phyloP scores from a whole-genome alignment of 768 basidiomycete genomes.

The Heimioporus sp. region DNA sequence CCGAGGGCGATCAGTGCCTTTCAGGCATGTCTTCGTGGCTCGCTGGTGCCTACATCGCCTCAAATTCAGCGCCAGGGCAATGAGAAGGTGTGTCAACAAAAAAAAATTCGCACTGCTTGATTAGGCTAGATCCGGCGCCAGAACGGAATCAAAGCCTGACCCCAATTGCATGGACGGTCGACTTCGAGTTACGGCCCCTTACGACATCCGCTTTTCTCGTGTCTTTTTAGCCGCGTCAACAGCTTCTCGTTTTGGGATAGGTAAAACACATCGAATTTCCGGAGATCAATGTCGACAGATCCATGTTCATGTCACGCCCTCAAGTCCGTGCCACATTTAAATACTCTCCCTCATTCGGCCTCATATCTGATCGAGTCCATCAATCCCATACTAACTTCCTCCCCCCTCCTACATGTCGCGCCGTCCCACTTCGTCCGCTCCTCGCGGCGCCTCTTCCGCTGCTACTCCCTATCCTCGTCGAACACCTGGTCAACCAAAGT shows the following conservation, averaged over 20 bases:
- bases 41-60: neutral
- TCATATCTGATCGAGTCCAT: constrained; percentile 28
- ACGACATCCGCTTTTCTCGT: constrained; percentile 36
- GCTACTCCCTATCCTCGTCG: constrained; percentile 43
- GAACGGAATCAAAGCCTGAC: constrained; percentile 18
- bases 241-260: constrained; percentile 20
- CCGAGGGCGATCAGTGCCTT: too few relatives aligned
- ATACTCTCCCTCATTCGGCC: constrained; percentile 9
- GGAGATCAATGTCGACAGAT: constrained; percentile 30
- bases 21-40: neutral
- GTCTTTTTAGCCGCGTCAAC: constrained; percentile 23
- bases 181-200: constrained; percentile 37
- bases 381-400: constrained; percentile 20
- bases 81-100: too few relatives aligned
- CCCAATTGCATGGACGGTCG: constrained; percentile 24
- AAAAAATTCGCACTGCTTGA: neutral
- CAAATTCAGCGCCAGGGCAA: neutral
- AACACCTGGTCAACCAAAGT: constrained; percentile 63
- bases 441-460: constrained; percentile 27
- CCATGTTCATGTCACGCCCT: constrained; percentile 10
- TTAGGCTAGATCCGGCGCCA: constrained; percentile 15
- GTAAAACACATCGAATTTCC: constrained; percentile 24
- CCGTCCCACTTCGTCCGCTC: constrained; percentile 41
- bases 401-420: constrained; percentile 54
- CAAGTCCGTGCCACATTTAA: constrained; percentile 23